phyloP scores from a whole-genome alignment of 306 rosid genomes.

The Hippophae rhamnoides region DNA sequence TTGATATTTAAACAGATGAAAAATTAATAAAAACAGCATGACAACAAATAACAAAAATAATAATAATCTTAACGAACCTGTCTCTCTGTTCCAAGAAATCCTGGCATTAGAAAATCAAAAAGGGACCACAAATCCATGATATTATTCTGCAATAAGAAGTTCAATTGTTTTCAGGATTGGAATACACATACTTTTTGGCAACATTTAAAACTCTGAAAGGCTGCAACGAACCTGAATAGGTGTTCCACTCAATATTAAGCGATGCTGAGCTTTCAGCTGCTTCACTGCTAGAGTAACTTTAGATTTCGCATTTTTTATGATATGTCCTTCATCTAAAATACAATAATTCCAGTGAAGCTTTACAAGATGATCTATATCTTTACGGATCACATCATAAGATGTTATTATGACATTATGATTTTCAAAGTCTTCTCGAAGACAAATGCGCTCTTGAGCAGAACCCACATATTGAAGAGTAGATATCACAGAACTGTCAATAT shows the following conservation, averaged over 20 bases:
- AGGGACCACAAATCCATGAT: constrained; percentile 99
- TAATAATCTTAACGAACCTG: constrained; percentile 39
- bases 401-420: constrained; percentile 81
- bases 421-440: constrained; percentile 58
- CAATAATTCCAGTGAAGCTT: constrained; percentile 76
- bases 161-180: constrained; percentile 17
- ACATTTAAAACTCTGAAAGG: neutral
- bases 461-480: constrained; percentile 92
- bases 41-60: too few species aligned
- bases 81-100: constrained; percentile 97
- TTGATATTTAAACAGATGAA: constrained; percentile 2
- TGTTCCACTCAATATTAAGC: constrained; percentile 93
- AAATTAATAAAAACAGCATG: too few species aligned
- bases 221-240: constrained; percentile 80
- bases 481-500: constrained; percentile 62
- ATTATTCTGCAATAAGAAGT: constrained; percentile 63
- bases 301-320: constrained; percentile 89
- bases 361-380: constrained; percentile 72
- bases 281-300: constrained; percentile 84
- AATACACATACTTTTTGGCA: constrained; percentile 1
- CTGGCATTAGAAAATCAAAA: constrained; percentile 97
- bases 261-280: constrained; percentile 89
- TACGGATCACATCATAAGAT: constrained; percentile 90
- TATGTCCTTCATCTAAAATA: constrained; percentile 93
- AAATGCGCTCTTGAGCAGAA: constrained; percentile 63